phyloP scores from a whole-genome alignment of 495 filamentous ascomycete genomes.

The Aspergillus sparsus region DNA sequence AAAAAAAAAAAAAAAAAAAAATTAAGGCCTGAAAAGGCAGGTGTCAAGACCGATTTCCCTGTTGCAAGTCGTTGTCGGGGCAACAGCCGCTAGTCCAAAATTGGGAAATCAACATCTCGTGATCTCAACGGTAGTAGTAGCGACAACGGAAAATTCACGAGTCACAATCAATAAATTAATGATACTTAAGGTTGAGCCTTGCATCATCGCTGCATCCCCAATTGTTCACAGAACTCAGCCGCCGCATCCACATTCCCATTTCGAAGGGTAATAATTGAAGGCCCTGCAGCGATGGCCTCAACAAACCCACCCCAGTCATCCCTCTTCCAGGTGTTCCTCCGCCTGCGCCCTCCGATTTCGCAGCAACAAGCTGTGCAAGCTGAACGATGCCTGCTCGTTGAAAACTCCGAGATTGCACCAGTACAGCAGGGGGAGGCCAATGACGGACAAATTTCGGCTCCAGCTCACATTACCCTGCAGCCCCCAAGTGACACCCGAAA shows the following conservation, averaged over 20 bases:
- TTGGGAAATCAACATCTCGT: conserved; percentile 18
- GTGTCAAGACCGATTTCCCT: conserved; percentile 10
- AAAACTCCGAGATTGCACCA: conserved; percentile 47
- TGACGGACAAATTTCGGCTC: conserved; percentile 30
- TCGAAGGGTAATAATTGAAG: conserved; percentile 6
- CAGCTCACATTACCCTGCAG: conserved; percentile 85
- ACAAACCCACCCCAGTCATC: conserved; percentile 54
- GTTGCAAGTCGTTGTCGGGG: conserved; percentile 19
- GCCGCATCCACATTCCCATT: background rate
- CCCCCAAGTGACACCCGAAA: conserved; percentile 77
- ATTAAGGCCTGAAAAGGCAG: conserved; percentile 14
- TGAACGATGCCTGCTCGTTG: conserved; percentile 80
- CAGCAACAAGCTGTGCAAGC: conserved; percentile 37
- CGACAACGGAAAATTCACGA: conserved; percentile 2
- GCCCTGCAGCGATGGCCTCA: conserved; percentile 35
- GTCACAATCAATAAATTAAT: background rate
- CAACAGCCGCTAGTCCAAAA: conserved; percentile 19
- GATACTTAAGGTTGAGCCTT: conserved; percentile 8
- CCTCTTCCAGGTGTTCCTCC: conserved; percentile 90
- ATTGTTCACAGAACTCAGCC: conserved; percentile 2
- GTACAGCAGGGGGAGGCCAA: conserved; percentile 3
- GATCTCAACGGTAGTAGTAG: conserved; percentile 1
- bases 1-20: too few species aligned
- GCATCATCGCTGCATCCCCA: conserved; percentile 17
- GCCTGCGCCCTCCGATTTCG: conserved; percentile 71